Evolutionary conservation across 1,284 basidiomycete genomes (phyloP), one percentile per base, ranked within the genome.

Genomic region (Irpex rosettiformis): DNA sequence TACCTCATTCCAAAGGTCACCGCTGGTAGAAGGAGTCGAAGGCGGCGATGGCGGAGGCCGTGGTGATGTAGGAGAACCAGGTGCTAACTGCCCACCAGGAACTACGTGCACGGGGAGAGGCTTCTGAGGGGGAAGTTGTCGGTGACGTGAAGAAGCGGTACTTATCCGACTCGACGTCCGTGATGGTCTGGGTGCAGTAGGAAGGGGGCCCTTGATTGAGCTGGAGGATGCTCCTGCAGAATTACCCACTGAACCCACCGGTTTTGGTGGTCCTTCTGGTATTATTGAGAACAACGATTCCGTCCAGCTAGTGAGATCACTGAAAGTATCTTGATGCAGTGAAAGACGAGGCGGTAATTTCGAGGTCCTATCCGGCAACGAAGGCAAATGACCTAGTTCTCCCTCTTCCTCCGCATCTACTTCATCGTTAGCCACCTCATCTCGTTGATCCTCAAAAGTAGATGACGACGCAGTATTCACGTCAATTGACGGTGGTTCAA

Each of bases 221-320:
- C 45, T 3, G 18, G 54, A 52, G n/a, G 58, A 40, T 40, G 45
- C 3, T 42, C 5, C 53, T 27, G 58, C 57, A 11, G 55, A 51
- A 27, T 43, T 27, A n/a, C 40, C 33, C 11, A 51, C 48, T 1
- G 51, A 37, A 27, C 13, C 22, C 43, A 37, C 11, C 29, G 22
- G 24, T 52, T 43, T 54, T 33, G 56, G 52, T 45, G 57, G 57
- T 11, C 53, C 54, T 3, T 53, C 29, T 1, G 70, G 70, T 27
- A 72, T 66, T 8, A 67, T 67, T 3, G 70, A 72, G 29, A 72
- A 67, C 8, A 72, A 59, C 5, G 67, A 66, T 56, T 70, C 70
- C 3, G 69, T 66, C 69, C 70, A 72, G 25, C 64, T 67, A 1
- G 68, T 65, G 22, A 72, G 61, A 51, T 72, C 70, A 24, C 60